Evolutionary conservation across 1,139 yeast species (phyloP), one percentile per base, ranked within the genome.

Genomic region (Geotrichum siamense): DNA sequence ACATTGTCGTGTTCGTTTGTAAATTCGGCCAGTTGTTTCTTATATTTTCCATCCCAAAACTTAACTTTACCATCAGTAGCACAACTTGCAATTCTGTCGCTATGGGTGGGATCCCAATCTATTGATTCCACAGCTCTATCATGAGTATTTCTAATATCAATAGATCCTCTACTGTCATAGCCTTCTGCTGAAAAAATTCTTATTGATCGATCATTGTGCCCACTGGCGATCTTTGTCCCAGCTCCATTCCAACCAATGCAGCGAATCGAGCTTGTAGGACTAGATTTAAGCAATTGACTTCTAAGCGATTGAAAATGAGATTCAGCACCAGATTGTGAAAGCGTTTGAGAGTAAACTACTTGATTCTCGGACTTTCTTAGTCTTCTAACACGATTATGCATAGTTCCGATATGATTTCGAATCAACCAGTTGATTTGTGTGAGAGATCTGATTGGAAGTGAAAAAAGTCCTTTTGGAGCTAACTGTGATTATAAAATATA

Each of bases 101-200:
- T 75, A 38, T 71, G 68, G 13, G 57, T 57, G 0, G 87, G 83
- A 47, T 77, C 71, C 87, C 91, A 83, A 1, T 76, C 59, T 2
- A 82, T 53, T 13, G 71, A 58, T 38, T 72, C 74, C 1, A 77
- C 75, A 27, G 31, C 41, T 27, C 39, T 38, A n/a, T 37, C 48
- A 34, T 37, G 49, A n/a, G 33, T 33, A 13, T 47, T 48, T 34
- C 49, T 40, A 10, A 53, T 49, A 27, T 55, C 60, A 10, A 49
- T 46, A 9, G 54, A 19, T 20, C 53, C 43, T 36, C 53, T 53
- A 9, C 49, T 38, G 25, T 57, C 62, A 1, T 58, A 54, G 21
- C 52, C 49, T 30, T 55, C 60, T 1, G 53, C 41, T 9, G 50
- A 50, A 63, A 63, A 60, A 12, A 60, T 48, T 17, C 58, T 50